Evolutionary conservation across 1,284 basidiomycete genomes (phyloP), one percentile per base, ranked within the genome.

Genomic region (Ceraceosorus bombacis): DNA sequence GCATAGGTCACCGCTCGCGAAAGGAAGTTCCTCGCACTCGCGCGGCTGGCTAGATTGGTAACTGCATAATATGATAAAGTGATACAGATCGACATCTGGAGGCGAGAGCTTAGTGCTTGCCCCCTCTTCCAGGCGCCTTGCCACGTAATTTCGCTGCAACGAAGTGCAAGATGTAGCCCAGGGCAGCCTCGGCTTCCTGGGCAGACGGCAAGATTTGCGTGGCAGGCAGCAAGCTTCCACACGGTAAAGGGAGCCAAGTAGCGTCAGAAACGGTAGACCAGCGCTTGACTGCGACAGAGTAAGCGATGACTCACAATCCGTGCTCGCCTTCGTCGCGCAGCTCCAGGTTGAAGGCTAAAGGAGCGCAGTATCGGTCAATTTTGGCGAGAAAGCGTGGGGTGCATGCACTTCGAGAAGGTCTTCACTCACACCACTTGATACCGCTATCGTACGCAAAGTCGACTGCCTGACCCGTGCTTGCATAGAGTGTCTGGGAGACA

Each of bases 311-410:
- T 46, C 43, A 46, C 43, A 91, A 40, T 0, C 88, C 89, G 70
- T 88, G 89, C 84, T 89, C 73, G 9, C 88, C 89, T 0, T 87
- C 89, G 79, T 91, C 89, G 53, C 89, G 79, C 59, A 93, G 77
- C 74, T 90, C 88, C 6, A 85, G 83, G 2, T 85, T 85, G 76
- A 87, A 93, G 1, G 90, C 67, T 88, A 85, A 66, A 89, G 80
- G 82, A 5, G 80, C 79, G 43, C 81, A 82, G 76, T 89, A 12
- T 13, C 53, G 46, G 89, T 78, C 86, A 83, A 82, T 85, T 90
- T 69, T 89, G 87, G 37, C 7, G 65, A 63, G n/a, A 88, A 80
- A 49, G 27, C 27, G 27, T 27, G 27, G 27, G 27, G 27, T 27
- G 27, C 27, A 27, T 27, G 27, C 27, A 1, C 27, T 86, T 82